Evolutionary conservation across 352 stramenopile genomes (phyloP), one percentile per base, ranked within the genome.

Genomic region (Pythium guiyangense): DNA sequence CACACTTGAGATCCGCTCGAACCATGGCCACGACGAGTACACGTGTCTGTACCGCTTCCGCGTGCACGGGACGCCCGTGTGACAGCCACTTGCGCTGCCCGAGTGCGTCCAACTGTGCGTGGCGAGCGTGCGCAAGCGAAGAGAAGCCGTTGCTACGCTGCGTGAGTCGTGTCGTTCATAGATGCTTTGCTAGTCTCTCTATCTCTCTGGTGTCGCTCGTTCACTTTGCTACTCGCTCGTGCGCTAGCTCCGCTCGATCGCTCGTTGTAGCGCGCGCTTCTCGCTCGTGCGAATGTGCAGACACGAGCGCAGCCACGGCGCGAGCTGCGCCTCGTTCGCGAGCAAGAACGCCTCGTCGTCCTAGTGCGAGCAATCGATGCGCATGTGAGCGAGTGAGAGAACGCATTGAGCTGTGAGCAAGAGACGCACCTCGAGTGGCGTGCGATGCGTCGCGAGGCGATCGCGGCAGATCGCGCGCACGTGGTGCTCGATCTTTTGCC

Each of bases 41-140:
- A 97, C 88, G 18, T 97, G 88, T 54, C 67, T 97, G 9, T 97
- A 97, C 72, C 87, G 88, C n/a, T 88, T 96, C 50, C 68, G 83
- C 34, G 84, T 96, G 29, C 82, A 95, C 53, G 87, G 87, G 2
- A 61, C 52, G 2, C 63, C 60, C 8, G 59, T 66, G 37, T 66
- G 43, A 59, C 9, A 37, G 31, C 2, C 17, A 18, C 0, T 43
- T 3, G 18, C n/a, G 9, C 20, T 34, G 44, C n/a, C 14, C 6
- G 18, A 45, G 39, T 45, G n/a, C 42, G 9, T 47, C 3, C 18
- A 27, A 27, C 6, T 11, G 42, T 47, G 18, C n/a, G 42, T 47
- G 20, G n/a, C n/a, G n/a, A n/a, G n/a, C n/a, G n/a, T 47, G 42
- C 4, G 42, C 18, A 20, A 45, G 18, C 39, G 9, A 45, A 31